Percentiles rank a stretch among this genome's conserved stretches.
Evolutionary conservation across 352 stramenopile genomes (phyloP).

Genomic region (Pythium coloratum): DNA sequence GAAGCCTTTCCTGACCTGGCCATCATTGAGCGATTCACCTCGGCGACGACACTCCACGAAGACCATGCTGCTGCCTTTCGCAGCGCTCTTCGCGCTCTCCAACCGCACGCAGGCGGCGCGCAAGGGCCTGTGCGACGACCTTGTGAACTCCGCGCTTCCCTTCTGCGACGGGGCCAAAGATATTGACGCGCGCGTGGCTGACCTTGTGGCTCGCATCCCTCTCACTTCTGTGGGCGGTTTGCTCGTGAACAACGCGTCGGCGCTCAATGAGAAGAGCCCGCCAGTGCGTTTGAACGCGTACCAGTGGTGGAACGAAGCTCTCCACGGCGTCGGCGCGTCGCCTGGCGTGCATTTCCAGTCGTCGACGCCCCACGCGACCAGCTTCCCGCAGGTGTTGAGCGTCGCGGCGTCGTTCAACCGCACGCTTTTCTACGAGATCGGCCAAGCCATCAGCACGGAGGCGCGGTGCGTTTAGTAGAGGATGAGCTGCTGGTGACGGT

Average conservation of each 20-base stretch:
- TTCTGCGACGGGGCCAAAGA: conserved; percentile 67
- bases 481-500: neutral
- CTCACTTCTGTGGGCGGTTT: conserved; percentile 69
- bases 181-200: conserved; percentile 58
- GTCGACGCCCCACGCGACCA: conserved; percentile 72
- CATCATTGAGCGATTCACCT: neutral
- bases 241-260: conserved; percentile 60
- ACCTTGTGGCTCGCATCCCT: conserved; percentile 66
- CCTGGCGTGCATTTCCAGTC: conserved; percentile 58
- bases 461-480: conserved; percentile 28
- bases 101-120: neutral
- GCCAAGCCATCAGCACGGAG: conserved; percentile 80
- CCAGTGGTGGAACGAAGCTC: conserved; percentile 88
- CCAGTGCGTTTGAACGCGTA: conserved; percentile 61
- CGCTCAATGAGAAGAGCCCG: conserved; percentile 14
- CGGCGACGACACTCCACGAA: neutral
- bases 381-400: conserved; percentile 86
- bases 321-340: conserved; percentile 84
- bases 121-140: conserved; percentile 53
- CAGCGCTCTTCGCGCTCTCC: neutral
- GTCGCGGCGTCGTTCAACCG: conserved; percentile 85
- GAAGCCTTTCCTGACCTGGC: neutral
- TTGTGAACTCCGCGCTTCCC: conserved; percentile 40
- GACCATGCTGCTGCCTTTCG: neutral
- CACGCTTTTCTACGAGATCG: conserved; percentile 81